phyloP scores from a whole-genome alignment of 352 stramenopile species.

The Phytophthora ramorum region DNA sequence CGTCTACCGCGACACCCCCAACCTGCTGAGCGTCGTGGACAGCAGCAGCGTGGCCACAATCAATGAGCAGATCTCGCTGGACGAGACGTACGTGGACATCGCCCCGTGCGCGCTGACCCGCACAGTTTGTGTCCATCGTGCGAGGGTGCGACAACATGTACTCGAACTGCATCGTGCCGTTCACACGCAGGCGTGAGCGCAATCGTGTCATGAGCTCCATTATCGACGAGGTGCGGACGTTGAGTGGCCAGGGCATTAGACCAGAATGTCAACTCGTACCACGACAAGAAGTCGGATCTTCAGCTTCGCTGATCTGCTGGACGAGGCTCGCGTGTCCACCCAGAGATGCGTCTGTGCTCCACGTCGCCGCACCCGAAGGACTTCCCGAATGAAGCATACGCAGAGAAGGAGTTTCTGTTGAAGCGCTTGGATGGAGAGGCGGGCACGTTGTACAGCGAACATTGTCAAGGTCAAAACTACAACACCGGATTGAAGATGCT shows the following conservation, averaged over 20 bases:
- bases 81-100: constrained; percentile 99
- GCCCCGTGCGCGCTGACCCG: constrained; percentile 90
- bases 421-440: no score
- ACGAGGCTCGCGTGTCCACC: constrained; percentile 89
- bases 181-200: constrained; percentile 97
- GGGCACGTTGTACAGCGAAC: no score
- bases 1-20: constrained; percentile 98
- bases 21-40: constrained; percentile 91
- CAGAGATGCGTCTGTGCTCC: constrained; percentile 98
- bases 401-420: no score
- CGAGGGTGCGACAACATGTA: constrained; percentile 99
- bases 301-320: constrained; percentile 98
- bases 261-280: constrained; percentile 99
- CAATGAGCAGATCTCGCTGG: constrained; percentile 96
- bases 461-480: constrained; percentile 7
- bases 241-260: constrained; percentile 95
- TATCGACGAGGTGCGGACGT: constrained; percentile 92
- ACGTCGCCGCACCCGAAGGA: constrained; percentile 99
- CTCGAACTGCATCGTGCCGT: constrained; percentile 99
- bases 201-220: constrained; percentile 93
- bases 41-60: constrained; percentile 76
- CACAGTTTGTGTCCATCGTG: constrained; percentile 98
- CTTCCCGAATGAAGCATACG: constrained; percentile 93
- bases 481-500: constrained; percentile 1
- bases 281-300: constrained; percentile 94